Base-by-base conservation (phyloP, 495 filamentous ascomycete genomes). In the Annulohypoxylon bovei region DNA sequence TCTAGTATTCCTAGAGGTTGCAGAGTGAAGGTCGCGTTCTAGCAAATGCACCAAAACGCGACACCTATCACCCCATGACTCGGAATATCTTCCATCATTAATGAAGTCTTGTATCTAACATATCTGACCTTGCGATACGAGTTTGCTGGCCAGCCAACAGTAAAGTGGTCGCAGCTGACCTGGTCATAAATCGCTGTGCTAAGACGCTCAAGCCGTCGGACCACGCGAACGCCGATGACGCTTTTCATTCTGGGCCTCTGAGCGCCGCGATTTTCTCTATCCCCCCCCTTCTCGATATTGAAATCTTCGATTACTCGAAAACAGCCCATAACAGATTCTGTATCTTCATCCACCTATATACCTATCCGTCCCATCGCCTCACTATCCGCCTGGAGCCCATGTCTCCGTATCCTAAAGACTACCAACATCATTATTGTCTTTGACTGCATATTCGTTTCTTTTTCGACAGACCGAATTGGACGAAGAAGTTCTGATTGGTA, bases 141-240 rank as follows among this genome's bases (percentile, higher is more conserved):
- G 57, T 64, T 64, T 32, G 54, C 56, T 65, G 47, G 25, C 61
- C 30, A 42, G 47, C 61, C 55, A 61, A 65, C 46, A 12, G 47
- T 22, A 54, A n/a, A 53, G 32, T 32, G 22, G 52, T 59, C 70
- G 22, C 12, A 69, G 54, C 65, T 46, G 53, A 53, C 70, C 70
- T 28, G 40, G 65, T 69, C 49, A 57, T 69, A 73, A 68, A 18
- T 35, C 42, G 50, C 27, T 20, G 6, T 28, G 12, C 40, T 73
- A 73, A 73, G 70, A 73, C 70, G 70, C 70, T 62, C 66, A 60
- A 73, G 70, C 70, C 70, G 49, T 35, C 67, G 52, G 53, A 42
- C 30, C n/a, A 49, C 42, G 32, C 57, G 14, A 68, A 57, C 16
- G 25, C 70, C 54, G 56, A 73, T 73, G 70, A 73, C 65, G 62